Evolutionary conservation across 805 yeast species (phyloP).

Genomic region (Ogataea chonburiensis): DNA sequence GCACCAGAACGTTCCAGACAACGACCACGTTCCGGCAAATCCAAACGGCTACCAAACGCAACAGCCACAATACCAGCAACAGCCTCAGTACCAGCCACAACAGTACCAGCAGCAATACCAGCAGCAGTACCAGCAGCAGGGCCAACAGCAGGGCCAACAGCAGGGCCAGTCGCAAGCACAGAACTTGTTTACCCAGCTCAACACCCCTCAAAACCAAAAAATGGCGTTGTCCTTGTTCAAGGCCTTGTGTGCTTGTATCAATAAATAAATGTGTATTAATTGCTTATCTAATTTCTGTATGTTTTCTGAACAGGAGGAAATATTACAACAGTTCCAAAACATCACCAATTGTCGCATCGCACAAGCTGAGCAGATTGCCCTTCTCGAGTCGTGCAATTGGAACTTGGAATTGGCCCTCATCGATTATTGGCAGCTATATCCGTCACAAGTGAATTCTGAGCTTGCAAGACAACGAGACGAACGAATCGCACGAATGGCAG

Average conservation of each 20-base stretch:
- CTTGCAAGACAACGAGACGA: slow-evolving; percentile 12
- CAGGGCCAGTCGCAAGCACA: slow-evolving; percentile 3
- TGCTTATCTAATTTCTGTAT: slow-evolving; percentile 6
- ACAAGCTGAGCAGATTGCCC: slow-evolving; percentile 19
- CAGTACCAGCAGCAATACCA: slow-evolving; percentile 27
- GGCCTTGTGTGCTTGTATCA: slow-evolving; percentile 20
- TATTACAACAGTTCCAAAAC: slow-evolving; percentile 21
- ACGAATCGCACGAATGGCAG: slow-evolving; percentile 3
- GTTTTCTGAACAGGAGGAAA: slow-evolving; percentile 19
- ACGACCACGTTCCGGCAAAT: slow-evolving; percentile 12
- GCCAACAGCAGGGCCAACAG: not conserved
- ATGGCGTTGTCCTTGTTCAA: slow-evolving; percentile 16
- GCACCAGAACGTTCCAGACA: slow-evolving; percentile 26
- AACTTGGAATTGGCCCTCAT: slow-evolving; percentile 29
- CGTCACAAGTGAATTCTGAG: slow-evolving; percentile 18
- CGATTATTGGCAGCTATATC: slow-evolving; percentile 24
- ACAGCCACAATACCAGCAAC: slow-evolving; percentile 30
- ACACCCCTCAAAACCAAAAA: slow-evolving; percentile 17
- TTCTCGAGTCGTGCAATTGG: slow-evolving; percentile 28
- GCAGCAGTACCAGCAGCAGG: slow-evolving; percentile 20
- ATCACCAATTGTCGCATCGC: slow-evolving; percentile 19
- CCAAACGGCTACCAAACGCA: slow-evolving; percentile 22
- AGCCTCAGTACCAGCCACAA: slow-evolving; percentile 34
- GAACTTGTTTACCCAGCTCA: slow-evolving; percentile 14
- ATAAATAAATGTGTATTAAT: slow-evolving; percentile 2